Conservation (phyloP, 176 grass and related monocot genomes). For the Bromus sterilis region DNA sequence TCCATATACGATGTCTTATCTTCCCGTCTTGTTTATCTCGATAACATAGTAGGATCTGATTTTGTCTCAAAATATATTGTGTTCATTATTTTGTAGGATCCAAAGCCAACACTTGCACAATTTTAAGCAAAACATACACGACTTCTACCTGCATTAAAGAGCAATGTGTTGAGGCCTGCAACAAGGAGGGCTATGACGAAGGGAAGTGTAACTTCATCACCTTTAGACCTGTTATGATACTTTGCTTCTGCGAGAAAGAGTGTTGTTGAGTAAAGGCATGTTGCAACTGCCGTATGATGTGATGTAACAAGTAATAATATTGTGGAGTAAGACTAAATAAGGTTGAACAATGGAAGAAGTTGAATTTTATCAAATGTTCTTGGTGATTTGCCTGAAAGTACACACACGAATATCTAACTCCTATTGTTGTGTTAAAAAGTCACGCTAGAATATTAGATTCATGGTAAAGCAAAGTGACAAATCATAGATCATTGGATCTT, state of each 20-base stretch:
- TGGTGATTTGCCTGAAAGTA: neutral
- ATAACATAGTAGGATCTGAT: neutral
- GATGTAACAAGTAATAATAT: neutral
- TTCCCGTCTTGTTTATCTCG: neutral
- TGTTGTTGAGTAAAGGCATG: neutral
- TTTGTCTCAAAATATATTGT: neutral
- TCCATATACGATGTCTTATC: neutral
- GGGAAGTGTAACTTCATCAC: neutral
- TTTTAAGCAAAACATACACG: neutral
- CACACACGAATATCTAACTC: too few species aligned
- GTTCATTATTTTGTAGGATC: neutral
- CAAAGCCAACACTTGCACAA: neutral
- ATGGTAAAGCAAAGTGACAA: too few species aligned
- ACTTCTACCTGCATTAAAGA: neutral
- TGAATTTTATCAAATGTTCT: neutral
- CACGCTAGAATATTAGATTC: too few species aligned
- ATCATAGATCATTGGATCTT: too few species aligned
- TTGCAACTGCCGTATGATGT: neutral
- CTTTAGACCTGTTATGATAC: neutral
- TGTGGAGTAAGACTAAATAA: neutral
- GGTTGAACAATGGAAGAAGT: neutral
- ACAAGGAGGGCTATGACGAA: neutral
- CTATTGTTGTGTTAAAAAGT: too few species aligned
- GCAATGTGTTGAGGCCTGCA: neutral
- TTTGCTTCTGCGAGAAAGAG: neutral